Evolutionary conservation across 805 yeast species (phyloP), one percentile per base, ranked within the genome.

Genomic region (Saccharomycopsis fermentans): DNA sequence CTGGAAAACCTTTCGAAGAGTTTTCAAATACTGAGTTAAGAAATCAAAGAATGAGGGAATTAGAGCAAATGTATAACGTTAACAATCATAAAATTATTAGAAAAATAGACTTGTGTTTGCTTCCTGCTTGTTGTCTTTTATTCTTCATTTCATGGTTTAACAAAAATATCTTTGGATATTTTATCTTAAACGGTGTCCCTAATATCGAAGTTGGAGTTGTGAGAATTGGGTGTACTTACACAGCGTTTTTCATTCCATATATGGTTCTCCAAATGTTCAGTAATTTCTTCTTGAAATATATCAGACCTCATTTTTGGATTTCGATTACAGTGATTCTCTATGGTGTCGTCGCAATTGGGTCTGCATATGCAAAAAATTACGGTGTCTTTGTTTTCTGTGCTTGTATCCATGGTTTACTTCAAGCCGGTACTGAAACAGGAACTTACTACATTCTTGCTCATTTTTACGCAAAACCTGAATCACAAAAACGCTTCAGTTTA

Each of bases 371-470:
- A 47, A 73, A 74, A 50, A 81, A 79, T 21, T 73, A 84, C 43
- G 74, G 81, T 52, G 82, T 80, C 12, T 79, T 86, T 54, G 79
- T 91, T 57, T 77, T 84, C 60, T 79, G 86, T 56, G 79, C 91
- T 56, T 77, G 84, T 59, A 72, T 86, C 48, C 75, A 86, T 24
- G 92, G 92, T 61, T 66, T 82, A 43, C 77, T 82, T 60, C 91
- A 86, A 69, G 79, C 87, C 27, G 85, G 89, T 37, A 79, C 86
- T 64, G 86, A 85, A 72, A 91, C 91, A 1, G 85, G 88, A 26
- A 81, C 86, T 63, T 86, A 85, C 68, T 86, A 84, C 68, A 74
- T 86, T 58, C 73, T 86, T 65, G 77, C 87, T 36, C 55, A 57
- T 43, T 59, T 57, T 19, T 86, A 86, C 70, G 73, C 81, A 40